phyloP scores from a whole-genome alignment of 331 rosid genomes.

The Ulmus americana region DNA sequence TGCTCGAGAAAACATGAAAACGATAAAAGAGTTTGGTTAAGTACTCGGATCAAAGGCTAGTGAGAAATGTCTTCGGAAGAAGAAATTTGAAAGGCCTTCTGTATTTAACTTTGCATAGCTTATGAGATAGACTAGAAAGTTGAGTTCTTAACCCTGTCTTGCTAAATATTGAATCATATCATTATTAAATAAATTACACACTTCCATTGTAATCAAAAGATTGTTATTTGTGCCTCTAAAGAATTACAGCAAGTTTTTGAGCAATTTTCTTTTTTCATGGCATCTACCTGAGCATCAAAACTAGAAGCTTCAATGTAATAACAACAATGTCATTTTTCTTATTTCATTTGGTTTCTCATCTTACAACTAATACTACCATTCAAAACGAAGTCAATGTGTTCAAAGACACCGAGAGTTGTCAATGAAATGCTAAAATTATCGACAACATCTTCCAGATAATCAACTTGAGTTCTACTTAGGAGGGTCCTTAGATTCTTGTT shows the following conservation, averaged over 20 bases:
- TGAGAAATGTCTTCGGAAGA: not conserved
- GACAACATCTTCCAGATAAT: slow-evolving; percentile 12
- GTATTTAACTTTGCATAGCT: too few species aligned
- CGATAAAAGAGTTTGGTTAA: too few species aligned
- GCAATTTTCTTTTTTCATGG: too few species aligned
- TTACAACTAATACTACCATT: not conserved
- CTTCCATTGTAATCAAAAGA: not conserved
- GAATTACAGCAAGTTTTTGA: too few species aligned
- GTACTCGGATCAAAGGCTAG: not conserved
- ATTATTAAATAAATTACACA: not conserved
- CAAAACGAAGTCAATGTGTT: slow-evolving; percentile 8
- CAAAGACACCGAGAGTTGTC: slow-evolving; percentile 1
- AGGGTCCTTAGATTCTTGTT: slow-evolving; percentile 50
- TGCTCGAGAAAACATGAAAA: not conserved
- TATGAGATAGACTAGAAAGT: too few species aligned
- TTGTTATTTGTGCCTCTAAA: not conserved
- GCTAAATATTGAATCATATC: not conserved
- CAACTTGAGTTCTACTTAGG: slow-evolving; percentile 41
- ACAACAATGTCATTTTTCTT: slow-evolving; percentile 9
- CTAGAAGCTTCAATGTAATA: not conserved
- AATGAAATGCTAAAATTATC: slow-evolving; percentile 18
- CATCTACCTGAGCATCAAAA: not conserved
- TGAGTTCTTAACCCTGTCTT: not conserved
- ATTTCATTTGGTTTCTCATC: slow-evolving; percentile 15
- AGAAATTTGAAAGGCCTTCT: too few species aligned